A percentile compares a stretch with the other conserved stretches of the same genome.
These are phyloP conservation scores for Erysiphe pulchra DNA, from an alignment of 2,329 filamentous ascomycete genomes.

Conservation along the genomic window DNA sequence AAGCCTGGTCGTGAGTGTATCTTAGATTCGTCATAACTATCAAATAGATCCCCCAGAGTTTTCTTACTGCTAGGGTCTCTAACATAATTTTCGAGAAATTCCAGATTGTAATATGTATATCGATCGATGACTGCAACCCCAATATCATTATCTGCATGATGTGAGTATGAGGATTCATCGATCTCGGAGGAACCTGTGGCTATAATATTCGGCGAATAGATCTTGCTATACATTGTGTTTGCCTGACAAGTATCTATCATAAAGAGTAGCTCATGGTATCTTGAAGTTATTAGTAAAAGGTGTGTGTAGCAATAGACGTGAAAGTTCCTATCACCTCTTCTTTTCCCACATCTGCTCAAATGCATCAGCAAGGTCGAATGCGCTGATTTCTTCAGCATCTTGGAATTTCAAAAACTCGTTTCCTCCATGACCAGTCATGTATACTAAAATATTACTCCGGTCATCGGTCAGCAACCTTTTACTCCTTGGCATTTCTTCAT, in stretches of 20 bases:
- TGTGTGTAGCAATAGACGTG: background rate
- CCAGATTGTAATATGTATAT: conserved; percentile 95
- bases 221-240: conserved; percentile 96
- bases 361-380: conserved; percentile 84
- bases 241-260: conserved; percentile 99
- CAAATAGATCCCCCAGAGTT: conserved; percentile 80
- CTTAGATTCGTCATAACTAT: conserved; percentile 83
- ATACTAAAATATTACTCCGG: conserved; percentile 86
- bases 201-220: conserved; percentile 95
- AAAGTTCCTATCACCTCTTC: conserved; percentile 35
- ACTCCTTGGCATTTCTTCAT: conserved; percentile 80
- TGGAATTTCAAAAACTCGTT: conserved; percentile 98
- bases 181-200: conserved; percentile 91
- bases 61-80: conserved; percentile 66
- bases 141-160: conserved; percentile 94
- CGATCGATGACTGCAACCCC: conserved; percentile 95
- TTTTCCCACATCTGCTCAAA: conserved; percentile 99
- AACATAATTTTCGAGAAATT: conserved; percentile 82
- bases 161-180: conserved; percentile 88
- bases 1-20: conserved; percentile 86
- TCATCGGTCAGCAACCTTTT: conserved; percentile 88
- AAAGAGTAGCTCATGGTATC: conserved; percentile 91
- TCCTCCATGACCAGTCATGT: conserved; percentile 96
- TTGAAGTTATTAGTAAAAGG: conserved; percentile 11
- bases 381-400: conserved; percentile 89